Conservation (phyloP, 768 basidiomycete genomes). For the Suillus variegatus region DNA sequence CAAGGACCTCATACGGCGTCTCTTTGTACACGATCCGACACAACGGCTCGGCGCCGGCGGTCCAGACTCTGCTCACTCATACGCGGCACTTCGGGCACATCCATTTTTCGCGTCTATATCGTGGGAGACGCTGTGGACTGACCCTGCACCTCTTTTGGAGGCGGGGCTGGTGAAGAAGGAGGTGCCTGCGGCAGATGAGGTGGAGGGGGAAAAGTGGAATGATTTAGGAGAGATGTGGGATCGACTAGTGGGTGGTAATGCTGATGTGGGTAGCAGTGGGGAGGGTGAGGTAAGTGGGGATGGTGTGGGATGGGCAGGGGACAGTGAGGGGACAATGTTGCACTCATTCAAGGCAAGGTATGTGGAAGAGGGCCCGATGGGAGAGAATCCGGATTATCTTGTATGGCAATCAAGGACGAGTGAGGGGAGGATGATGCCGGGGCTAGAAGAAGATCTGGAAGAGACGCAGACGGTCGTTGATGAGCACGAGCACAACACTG, state of each 20-base stretch:
- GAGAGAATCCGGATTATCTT: constrained; percentile 39
- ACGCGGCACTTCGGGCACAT: constrained; percentile 55
- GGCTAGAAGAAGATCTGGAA: constrained; percentile 5
- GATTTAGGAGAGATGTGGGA: constrained; percentile 60
- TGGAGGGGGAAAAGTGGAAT: constrained; percentile 44
- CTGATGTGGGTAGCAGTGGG: constrained; percentile 14
- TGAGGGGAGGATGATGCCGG: background rate
- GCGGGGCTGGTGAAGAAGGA: constrained; percentile 59
- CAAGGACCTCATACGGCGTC: constrained; percentile 72
- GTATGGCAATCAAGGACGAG: background rate
- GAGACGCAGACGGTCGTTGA: constrained; percentile 9
- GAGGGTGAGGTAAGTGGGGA: constrained; percentile 24
- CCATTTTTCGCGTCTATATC: constrained; percentile 59
- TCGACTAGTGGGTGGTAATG: constrained; percentile 33
- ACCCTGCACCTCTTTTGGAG: constrained; percentile 57
- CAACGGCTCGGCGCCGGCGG: constrained; percentile 61
- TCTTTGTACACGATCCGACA: constrained; percentile 71
- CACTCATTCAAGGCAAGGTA: constrained; percentile 22
- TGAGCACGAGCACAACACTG: constrained; percentile 9
- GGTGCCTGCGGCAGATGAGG: constrained; percentile 28
- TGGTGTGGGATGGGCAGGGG: constrained; percentile 55
- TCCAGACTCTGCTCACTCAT: constrained; percentile 37
- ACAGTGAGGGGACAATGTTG: constrained; percentile 40
- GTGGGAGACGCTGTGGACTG: constrained; percentile 69
- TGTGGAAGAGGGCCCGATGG: constrained; percentile 44